Evolutionary conservation across 495 filamentous ascomycete genomes (phyloP), one percentile per base, ranked within the genome.

Genomic region (Tuber indicum): DNA sequence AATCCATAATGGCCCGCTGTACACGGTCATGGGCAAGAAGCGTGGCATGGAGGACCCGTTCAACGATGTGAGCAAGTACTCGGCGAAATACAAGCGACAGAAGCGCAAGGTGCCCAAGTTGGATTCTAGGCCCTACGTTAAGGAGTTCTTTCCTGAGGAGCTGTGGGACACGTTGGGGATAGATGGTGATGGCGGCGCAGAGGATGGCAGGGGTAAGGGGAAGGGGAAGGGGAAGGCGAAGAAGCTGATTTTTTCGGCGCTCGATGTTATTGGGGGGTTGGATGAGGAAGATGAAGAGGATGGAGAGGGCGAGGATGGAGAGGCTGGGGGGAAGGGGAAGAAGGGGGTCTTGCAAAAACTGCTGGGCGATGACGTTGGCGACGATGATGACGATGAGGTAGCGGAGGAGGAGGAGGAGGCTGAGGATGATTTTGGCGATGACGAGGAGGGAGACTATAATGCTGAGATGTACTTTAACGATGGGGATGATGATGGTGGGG

Each of bases 371-470:
- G 80, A 72, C 5, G 79, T 70, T 26, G 80, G 72, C 1, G 80
- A 62, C 16, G 82, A 78, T n/a, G 81, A 82, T 19, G 76, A 79
- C 23, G 52, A 62, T 62, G 52, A 62, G 52, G n/a, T 26, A 58
- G 77, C 74, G 45, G 80, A 78, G 71, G 75, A 74, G 4, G 80
- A 82, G 72, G 80, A 81, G 58, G 80, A 82, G 41, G 71, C 74
- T 75, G 80, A 81, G 73, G 82, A 83, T 74, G 79, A 82, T 43
- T 79, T 82, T 46, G 78, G 74, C 9, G 82, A 84, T 71, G 82
- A 83, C 43, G 82, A 80, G 66, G 82, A 83, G 74, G 82, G 81
- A 7, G 82, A 84, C 71, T 84, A 84, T 47, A 84, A 84, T 76
- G 82, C 82, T 26, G 82, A 84, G 43, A 82, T 80, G 72, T 84